Conservation (phyloP, 352 stramenopile species). For the Globisporangium rhizosaccharum region DNA sequence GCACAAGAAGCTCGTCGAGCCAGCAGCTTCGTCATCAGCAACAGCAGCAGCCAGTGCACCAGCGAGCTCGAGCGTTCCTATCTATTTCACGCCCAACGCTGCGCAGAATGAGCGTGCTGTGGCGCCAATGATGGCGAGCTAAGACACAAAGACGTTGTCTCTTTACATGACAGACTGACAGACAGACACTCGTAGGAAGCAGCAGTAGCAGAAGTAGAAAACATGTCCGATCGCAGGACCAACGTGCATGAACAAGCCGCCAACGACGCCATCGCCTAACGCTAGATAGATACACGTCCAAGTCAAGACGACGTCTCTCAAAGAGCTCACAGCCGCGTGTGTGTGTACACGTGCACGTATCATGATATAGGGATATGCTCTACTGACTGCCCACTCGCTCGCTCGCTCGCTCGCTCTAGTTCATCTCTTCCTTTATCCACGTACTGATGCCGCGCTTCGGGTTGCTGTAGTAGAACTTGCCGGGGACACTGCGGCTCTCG, state of each 20-base stretch:
- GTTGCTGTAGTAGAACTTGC: slow-evolving; percentile 89
- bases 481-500: slow-evolving; percentile 76
- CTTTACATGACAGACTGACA: background rate
- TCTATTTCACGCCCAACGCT: slow-evolving; percentile 10
- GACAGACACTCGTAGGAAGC: too few species aligned
- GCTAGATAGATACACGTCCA: too few species aligned
- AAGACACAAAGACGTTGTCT: background rate
- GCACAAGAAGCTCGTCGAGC: slow-evolving; percentile 1
- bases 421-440: slow-evolving; percentile 86
- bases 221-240: too few species aligned
- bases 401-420: slow-evolving; percentile 26
- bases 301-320: too few species aligned
- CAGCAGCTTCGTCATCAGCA: background rate
- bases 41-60: background rate
- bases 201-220: too few species aligned
- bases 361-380: background rate
- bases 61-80: slow-evolving; percentile 1
- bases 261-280: too few species aligned
- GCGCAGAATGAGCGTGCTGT: slow-evolving; percentile 8
- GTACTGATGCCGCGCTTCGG: slow-evolving; percentile 86
- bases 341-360: background rate
- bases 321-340: too few species aligned
- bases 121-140: slow-evolving; percentile 13
- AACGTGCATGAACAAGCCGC: too few species aligned
- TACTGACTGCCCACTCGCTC: background rate